phyloP scores from a whole-genome alignment of 257 asterid genomes.

The Ocimum tenuiflorum region DNA sequence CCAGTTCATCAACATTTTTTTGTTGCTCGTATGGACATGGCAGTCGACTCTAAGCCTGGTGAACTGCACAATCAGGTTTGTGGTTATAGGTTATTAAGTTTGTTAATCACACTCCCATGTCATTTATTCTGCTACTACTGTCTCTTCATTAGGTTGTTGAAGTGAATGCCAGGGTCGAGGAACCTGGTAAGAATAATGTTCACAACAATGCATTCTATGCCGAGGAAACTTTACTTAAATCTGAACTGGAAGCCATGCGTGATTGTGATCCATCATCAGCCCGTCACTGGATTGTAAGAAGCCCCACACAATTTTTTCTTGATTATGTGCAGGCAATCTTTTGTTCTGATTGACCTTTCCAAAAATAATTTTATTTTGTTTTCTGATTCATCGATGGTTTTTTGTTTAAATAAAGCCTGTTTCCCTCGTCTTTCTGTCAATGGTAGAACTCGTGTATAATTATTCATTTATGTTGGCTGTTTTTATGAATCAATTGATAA shows the following conservation, averaged over 20 bases:
- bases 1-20: conserved; percentile 97
- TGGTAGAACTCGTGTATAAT: too few species aligned
- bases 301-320: conserved; percentile 6
- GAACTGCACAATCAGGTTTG: conserved; percentile 81
- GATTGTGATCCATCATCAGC: conserved; percentile 76
- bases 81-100: neutral
- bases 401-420: neutral
- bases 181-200: conserved; percentile 71
- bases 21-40: conserved; percentile 95
- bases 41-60: conserved; percentile 86
- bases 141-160: conserved; percentile 57
- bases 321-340: neutral
- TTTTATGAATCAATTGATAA: neutral
- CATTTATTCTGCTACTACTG: neutral
- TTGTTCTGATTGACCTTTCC: neutral
- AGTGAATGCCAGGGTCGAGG: conserved; percentile 78
- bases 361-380: neutral
- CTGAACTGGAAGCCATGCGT: conserved; percentile 81
- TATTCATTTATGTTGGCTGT: too few species aligned
- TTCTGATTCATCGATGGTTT: neutral
- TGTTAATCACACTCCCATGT: neutral
- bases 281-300: conserved; percentile 90
- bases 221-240: conserved; percentile 69
- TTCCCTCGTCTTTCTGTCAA: too few species aligned
- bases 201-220: conserved; percentile 89